Percentiles rank a stretch among this genome's conserved stretches.
Conservation (phyloP, 805 yeast species). For the Tetrapisispora taiwanensis region DNA sequence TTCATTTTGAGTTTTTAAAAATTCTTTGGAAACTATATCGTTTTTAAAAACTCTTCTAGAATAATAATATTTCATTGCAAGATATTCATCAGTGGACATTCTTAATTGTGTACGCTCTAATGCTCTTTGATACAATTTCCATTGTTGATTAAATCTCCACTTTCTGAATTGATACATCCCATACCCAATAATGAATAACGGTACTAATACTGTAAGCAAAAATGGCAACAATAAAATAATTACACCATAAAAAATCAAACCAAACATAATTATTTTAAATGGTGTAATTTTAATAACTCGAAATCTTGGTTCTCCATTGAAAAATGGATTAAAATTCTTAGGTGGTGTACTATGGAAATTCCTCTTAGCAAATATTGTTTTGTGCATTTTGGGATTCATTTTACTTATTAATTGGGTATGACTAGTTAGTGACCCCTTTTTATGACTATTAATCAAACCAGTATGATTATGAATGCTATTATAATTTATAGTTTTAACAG, state of each 20-base stretch:
- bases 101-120: neutral
- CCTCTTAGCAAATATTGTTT: neutral
- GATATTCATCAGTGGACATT: slow-evolving; percentile 7
- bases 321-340: too few species aligned
- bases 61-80: neutral
- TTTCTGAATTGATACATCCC: slow-evolving; percentile 16
- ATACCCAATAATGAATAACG: slow-evolving; percentile 15
- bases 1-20: neutral
- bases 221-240: slow-evolving; percentile 11
- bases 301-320: neutral
- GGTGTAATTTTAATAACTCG: slow-evolving; percentile 10
- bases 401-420: too few species aligned
- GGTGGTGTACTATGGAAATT: neutral
- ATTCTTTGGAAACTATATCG: neutral
- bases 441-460: too few species aligned
- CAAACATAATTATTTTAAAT: slow-evolving; percentile 6
- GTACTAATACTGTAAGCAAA: slow-evolving; percentile 14
- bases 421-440: too few species aligned
- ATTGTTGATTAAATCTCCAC: slow-evolving; percentile 16
- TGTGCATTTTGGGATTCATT: too few species aligned
- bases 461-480: too few species aligned
- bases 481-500: too few species aligned
- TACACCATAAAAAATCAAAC: slow-evolving; percentile 4
- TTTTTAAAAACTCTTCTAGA: neutral
- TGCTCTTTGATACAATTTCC: slow-evolving; percentile 8